Evolutionary conservation across 495 filamentous ascomycete species (phyloP).

Genomic region (Tetracladium setigerum): DNA sequence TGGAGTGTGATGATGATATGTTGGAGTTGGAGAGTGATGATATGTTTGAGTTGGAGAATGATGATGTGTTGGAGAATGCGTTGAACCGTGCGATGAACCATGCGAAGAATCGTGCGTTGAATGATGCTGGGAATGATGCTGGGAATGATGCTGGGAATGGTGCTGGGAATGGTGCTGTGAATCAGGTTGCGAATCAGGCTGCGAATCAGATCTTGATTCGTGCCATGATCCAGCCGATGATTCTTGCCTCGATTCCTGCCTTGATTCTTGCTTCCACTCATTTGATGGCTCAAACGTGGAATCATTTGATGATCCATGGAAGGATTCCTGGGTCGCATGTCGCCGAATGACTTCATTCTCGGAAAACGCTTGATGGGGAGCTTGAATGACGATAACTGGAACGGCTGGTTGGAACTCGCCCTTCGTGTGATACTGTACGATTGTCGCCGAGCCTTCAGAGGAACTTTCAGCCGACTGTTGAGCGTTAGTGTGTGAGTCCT

Average conservation of each 20-base stretch:
- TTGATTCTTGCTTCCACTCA: too few relatives aligned
- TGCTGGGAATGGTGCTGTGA: slow-evolving; percentile 21
- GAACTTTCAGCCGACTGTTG: slow-evolving; percentile 15
- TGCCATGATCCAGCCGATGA: too few relatives aligned
- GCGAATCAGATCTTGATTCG: too few relatives aligned
- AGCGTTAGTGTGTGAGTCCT: neutral
- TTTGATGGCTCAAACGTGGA: too few relatives aligned
- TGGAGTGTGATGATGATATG: neutral
- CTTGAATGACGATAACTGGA: slow-evolving; percentile 3
- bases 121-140: too few relatives aligned
- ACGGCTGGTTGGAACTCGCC: slow-evolving; percentile 40
- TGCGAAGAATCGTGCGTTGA: neutral
- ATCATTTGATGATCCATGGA: slow-evolving; percentile 6
- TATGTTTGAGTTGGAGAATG: neutral
- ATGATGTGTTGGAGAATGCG: neutral
- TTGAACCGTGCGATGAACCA: neutral
- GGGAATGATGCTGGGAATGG: slow-evolving; percentile 25
- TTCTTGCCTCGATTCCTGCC: slow-evolving; percentile 11
- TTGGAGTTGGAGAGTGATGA: neutral
- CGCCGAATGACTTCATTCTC: slow-evolving; percentile 16
- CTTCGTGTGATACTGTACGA: slow-evolving; percentile 44
- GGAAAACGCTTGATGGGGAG: neutral
- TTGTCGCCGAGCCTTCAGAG: slow-evolving; percentile 21
- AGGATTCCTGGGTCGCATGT: slow-evolving; percentile 15
- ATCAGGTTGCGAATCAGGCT: too few relatives aligned